Evolutionary conservation across 1,139 yeast species (phyloP), one percentile per base, ranked within the genome.

Genomic region (Yamadazyma epiphylla): DNA sequence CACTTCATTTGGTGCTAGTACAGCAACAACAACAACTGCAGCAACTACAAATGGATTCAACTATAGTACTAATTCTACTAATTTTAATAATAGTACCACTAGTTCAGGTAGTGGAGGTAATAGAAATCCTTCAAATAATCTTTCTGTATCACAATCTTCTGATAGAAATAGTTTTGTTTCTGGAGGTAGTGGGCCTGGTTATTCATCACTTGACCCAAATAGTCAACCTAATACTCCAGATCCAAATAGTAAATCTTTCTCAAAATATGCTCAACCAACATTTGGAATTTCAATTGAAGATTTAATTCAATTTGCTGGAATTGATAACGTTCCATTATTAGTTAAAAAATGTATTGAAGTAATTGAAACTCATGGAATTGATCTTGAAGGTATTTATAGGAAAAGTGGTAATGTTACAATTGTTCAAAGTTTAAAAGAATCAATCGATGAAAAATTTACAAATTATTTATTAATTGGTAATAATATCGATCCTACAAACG

Each of bases 321-420:
- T 87, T 31, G 94, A 86, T 43, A 81, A 86, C 55, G 96, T 89
- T 3, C 97, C 98, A 1, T 71, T 85, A n/a, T 74, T 89, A 28
- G 97, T 89, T 7, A 80, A 82, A 43, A 86, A 82, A 49, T 89
- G 97, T 64, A 83, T 89, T 32, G 83, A 82, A 41, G 82, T 89
- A 6, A 77, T 91, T 26, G 97, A 91, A 53, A 70, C 70, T 23
- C 79, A 82, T 53, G 98, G 98, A 2, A 56, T 84, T 26, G 81
- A 85, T 31, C 67, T 84, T 25, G 97, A 88, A 52, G 97, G 97
- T 0, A 80, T 91, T 20, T 91, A 91, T 53, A 69, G 97, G 31
- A 79, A 88, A 26, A 78, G 85, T 37, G 96, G 96, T 0, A 86
- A 84, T 54, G 77, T 75, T 25, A 58, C 78, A 6, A 82, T 84